Percentiles rank a stretch among this genome's conserved stretches.
Evolutionary conservation across 768 basidiomycete species (phyloP).

Genomic region (Pleurotus eryngii): DNA sequence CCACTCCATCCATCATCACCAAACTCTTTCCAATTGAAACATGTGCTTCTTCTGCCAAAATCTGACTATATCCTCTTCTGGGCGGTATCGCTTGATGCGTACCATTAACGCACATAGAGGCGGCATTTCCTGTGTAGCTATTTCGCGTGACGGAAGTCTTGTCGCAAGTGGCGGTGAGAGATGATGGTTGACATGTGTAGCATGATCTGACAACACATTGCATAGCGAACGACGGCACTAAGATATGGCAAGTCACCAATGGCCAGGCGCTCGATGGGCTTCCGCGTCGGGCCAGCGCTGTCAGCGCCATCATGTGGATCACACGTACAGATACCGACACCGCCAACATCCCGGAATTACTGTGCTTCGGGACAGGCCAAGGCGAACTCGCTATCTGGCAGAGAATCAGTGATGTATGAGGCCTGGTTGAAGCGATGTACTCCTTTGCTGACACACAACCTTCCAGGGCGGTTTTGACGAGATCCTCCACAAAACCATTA

Average conservation of each 20-base stretch:
- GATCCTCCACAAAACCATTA: not conserved
- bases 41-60: no score
- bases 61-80: no score
- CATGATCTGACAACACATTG: no score
- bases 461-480: not conserved
- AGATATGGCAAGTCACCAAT: no score
- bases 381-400: not conserved
- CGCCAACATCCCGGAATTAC: not conserved
- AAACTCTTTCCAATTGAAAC: no score
- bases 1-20: no score
- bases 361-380: no score
- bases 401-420: not conserved
- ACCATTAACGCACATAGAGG: constrained; percentile 7
- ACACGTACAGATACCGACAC: constrained; percentile 1
- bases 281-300: not conserved
- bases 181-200: not conserved
- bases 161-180: constrained; percentile 17
- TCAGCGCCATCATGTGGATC: constrained; percentile 1
- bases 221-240: no score
- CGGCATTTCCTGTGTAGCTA: constrained; percentile 13
- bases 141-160: constrained; percentile 15
- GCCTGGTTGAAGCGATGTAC: not conserved
- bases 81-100: no score
- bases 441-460: not conserved
- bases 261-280: no score